Evolutionary conservation across 2,329 filamentous ascomycete genomes (phyloP).

Genomic region (Xylariaceae sp.): DNA sequence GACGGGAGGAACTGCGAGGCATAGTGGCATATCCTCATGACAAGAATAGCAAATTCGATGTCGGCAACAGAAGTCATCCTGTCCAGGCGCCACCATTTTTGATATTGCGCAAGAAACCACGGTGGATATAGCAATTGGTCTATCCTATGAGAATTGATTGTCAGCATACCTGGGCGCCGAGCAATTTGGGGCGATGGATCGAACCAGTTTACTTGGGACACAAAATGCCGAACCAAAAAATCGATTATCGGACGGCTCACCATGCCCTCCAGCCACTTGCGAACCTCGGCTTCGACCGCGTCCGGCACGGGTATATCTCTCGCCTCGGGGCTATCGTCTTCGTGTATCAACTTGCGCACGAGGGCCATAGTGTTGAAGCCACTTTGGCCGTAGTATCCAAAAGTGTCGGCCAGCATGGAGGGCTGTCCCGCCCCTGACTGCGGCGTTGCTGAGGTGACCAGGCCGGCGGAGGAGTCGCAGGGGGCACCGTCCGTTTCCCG

Average conservation of each 20-base stretch:
- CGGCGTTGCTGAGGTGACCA: background rate
- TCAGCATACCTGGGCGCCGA: background rate
- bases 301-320: background rate
- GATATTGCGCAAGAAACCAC: conserved; percentile 14
- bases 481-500: background rate
- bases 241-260: conserved; percentile 18
- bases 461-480: background rate
- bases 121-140: conserved; percentile 13
- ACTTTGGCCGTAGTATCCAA: conserved; percentile 19
- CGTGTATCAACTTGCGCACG: conserved; percentile 7
- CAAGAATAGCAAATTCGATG: conserved; percentile 18
- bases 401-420: conserved; percentile 4
- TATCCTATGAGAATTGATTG: conserved; percentile 2
- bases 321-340: background rate
- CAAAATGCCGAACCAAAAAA: conserved; percentile 18
- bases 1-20: conserved; percentile 20
- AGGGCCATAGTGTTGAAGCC: conserved; percentile 17
- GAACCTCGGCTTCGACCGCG: background rate
- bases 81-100: conserved; percentile 12
- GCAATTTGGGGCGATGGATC: background rate
- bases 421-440: background rate
- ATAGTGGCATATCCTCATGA: conserved; percentile 17
- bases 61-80: background rate
- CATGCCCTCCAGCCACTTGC: conserved; percentile 5
- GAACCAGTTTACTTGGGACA: conserved; percentile 20